Conservation (phyloP, 371 early-diverging fungal genomes). For the Funneliformis caledonium region DNA sequence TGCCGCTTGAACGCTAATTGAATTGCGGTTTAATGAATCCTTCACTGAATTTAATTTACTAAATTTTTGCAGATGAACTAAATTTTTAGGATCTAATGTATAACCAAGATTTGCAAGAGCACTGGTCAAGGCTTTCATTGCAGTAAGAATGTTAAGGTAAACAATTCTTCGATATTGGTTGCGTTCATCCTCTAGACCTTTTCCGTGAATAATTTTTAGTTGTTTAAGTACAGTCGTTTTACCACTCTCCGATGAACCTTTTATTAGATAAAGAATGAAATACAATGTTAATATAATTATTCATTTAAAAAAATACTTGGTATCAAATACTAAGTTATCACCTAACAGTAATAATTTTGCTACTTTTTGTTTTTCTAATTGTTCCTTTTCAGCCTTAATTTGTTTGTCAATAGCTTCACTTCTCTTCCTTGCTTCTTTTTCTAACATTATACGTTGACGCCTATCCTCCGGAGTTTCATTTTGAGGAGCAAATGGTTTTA, state of each 20-base stretch:
- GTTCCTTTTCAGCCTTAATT: slow-evolving; percentile 47
- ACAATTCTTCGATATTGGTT: slow-evolving; percentile 50
- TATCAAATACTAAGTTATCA: slow-evolving; percentile 31
- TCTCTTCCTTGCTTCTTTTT: slow-evolving; percentile 47
- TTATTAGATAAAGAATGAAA: neutral
- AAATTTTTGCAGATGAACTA: slow-evolving; percentile 48
- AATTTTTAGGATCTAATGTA: slow-evolving; percentile 44
- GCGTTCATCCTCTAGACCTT: slow-evolving; percentile 49
- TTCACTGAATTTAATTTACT: slow-evolving; percentile 44
- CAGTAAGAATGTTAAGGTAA: slow-evolving; percentile 51
- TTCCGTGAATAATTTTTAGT: slow-evolving; percentile 52
- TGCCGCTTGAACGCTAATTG: slow-evolving; percentile 47
- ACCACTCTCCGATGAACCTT: slow-evolving; percentile 54
- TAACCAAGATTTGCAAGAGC: slow-evolving; percentile 43
- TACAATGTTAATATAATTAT: neutral
- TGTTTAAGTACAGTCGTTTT: slow-evolving; percentile 56
- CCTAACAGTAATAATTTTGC: slow-evolving; percentile 50
- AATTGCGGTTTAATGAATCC: slow-evolving; percentile 45
- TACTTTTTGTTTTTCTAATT: slow-evolving; percentile 43
- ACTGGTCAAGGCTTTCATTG: slow-evolving; percentile 47
- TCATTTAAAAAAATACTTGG: neutral
- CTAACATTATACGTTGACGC: slow-evolving; percentile 27
- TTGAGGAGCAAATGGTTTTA: slow-evolving; percentile 16
- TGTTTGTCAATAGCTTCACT: slow-evolving; percentile 50
- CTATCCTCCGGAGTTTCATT: slow-evolving; percentile 37